Percentiles rank a stretch among this genome's conserved stretches.
Evolutionary conservation across 306 rosid genomes (phyloP).

Genomic region (Rosa lucieae): DNA sequence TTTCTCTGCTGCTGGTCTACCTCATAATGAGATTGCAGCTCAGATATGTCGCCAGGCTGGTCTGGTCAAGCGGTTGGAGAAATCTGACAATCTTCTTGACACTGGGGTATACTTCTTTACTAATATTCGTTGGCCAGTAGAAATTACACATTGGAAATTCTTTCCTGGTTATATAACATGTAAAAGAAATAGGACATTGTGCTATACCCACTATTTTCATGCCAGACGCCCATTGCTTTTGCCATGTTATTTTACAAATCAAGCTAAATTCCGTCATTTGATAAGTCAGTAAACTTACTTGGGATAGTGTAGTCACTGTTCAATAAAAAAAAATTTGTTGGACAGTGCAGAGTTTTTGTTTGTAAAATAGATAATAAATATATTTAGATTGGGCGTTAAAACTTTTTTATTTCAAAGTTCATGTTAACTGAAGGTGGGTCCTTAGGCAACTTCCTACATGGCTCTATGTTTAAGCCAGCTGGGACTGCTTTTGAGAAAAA

Average conservation of each 20-base stretch:
- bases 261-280: neutral
- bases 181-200: neutral
- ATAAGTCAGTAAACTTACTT: neutral
- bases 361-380: neutral
- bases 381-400: neutral
- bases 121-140: neutral
- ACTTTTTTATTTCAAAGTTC: neutral
- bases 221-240: neutral
- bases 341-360: neutral
- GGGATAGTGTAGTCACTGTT: neutral
- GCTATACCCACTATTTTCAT: neutral
- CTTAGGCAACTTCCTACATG: neutral
- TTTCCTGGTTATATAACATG: neutral
- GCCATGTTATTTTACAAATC: neutral
- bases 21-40: constrained; percentile 99
- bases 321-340: neutral
- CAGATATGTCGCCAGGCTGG: constrained; percentile 99
- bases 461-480: neutral
- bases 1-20: constrained; percentile 99
- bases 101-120: constrained; percentile 44
- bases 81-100: constrained; percentile 79
- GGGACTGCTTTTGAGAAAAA: neutral
- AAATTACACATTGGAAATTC: neutral
- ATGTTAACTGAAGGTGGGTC: neutral
- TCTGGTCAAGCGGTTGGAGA: constrained; percentile 94